Percentiles rank a stretch among this genome's conserved stretches.
These are phyloP conservation scores for Lachancea dasiensis DNA, from an alignment of 805 yeast genomes.

Conservation along the genomic window DNA sequence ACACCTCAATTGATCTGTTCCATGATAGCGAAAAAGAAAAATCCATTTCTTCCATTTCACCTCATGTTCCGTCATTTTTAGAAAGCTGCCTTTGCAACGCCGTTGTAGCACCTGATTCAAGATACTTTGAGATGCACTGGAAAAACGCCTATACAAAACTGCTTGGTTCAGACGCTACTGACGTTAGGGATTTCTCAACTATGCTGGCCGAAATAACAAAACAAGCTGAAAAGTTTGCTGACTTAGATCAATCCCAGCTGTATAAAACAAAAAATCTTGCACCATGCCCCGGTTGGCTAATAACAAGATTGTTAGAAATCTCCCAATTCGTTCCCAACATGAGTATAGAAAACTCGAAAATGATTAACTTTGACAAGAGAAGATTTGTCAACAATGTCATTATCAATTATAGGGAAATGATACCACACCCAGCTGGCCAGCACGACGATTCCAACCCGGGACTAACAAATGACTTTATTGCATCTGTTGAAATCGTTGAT, in stretches of 20 bases:
- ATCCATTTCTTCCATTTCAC: slow-evolving; percentile 29
- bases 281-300: slow-evolving; percentile 90
- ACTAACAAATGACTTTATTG: slow-evolving; percentile 11
- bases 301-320: slow-evolving; percentile 71
- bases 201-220: slow-evolving; percentile 19
- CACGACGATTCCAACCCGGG: slow-evolving; percentile 9
- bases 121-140: slow-evolving; percentile 69
- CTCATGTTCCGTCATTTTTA: slow-evolving; percentile 73
- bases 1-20: slow-evolving; percentile 50
- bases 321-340: slow-evolving; percentile 75
- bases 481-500: slow-evolving; percentile 28
- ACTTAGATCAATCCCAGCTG: slow-evolving; percentile 31
- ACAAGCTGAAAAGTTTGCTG: slow-evolving; percentile 27
- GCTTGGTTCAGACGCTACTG: slow-evolving; percentile 14
- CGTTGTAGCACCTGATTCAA: slow-evolving; percentile 72
- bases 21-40: slow-evolving; percentile 20
- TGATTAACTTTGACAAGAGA: slow-evolving; percentile 82
- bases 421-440: slow-evolving; percentile 19
- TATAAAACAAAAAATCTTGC: slow-evolving; percentile 43
- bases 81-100: slow-evolving; percentile 75
- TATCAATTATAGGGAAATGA: slow-evolving; percentile 45
- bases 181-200: slow-evolving; percentile 28
- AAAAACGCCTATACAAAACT: slow-evolving; percentile 41
- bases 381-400: slow-evolving; percentile 61
- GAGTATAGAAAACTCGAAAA: slow-evolving; percentile 53